These are phyloP conservation scores for Cercophora scortea DNA, from an alignment of 495 filamentous ascomycete species.

Conservation along the genomic window DNA sequence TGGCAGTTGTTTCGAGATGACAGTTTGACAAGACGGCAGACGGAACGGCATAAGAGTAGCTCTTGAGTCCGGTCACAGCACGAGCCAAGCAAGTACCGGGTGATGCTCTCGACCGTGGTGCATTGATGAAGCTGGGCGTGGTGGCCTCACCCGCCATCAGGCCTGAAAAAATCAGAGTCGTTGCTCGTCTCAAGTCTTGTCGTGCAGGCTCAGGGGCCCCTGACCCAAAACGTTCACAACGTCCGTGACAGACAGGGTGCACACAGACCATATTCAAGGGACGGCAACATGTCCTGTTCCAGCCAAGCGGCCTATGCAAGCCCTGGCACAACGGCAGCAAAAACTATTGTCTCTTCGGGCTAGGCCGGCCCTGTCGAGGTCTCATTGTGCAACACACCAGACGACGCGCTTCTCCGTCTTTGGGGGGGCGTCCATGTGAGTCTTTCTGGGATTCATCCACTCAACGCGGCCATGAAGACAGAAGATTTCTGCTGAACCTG, in stretches of 20 bases:
- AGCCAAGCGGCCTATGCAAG: constrained; percentile 17
- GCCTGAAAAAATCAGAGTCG: constrained; percentile 25
- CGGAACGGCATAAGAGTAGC: constrained; percentile 43
- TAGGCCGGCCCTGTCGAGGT: not conserved
- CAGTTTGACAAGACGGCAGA: constrained; percentile 15
- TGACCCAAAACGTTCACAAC: constrained; percentile 22
- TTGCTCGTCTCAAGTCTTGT: constrained; percentile 41
- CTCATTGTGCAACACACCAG: not conserved
- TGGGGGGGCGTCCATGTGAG: not conserved
- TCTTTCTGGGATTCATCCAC: not conserved
- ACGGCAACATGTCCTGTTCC: constrained; percentile 22
- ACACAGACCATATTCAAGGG: constrained; percentile 18
- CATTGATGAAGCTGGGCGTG: constrained; percentile 25
- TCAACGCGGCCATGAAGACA: not conserved
- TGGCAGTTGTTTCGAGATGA: constrained; percentile 20
- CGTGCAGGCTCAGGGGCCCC: constrained; percentile 21
- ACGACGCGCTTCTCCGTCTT: not conserved
- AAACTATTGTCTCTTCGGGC: not conserved
- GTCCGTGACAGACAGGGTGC: constrained; percentile 18
- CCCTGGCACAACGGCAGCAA: constrained; percentile 15
- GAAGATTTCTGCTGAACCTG: not conserved
- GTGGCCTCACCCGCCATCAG: constrained; percentile 25
- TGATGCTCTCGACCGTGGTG: constrained; percentile 8
- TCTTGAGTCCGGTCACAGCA: constrained; percentile 43
- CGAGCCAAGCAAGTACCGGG: constrained; percentile 19